phyloP scores from a whole-genome alignment of 179 eudicot genomes.

The Monotropa hypopitys region DNA sequence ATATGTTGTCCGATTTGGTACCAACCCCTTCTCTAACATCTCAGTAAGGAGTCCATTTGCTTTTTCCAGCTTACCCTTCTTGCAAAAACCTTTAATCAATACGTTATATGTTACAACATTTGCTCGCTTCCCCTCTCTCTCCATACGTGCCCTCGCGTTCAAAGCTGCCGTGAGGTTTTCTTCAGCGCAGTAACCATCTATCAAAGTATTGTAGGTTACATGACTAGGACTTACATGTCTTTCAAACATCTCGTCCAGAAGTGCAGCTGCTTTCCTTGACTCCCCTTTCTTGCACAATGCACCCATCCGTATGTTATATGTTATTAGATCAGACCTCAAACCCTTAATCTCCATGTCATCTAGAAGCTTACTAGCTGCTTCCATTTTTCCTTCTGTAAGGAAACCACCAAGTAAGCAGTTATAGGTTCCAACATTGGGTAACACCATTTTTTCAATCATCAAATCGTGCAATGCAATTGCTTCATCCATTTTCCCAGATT shows the following conservation, averaged over 20 bases:
- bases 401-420: conserved; percentile 46
- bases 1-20: conserved; percentile 17
- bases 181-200: conserved; percentile 45
- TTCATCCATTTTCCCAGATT: conserved; percentile 31
- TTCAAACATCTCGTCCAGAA: conserved; percentile 40
- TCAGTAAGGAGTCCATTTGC: conserved; percentile 20
- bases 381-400: conserved; percentile 34
- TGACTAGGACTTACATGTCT: conserved; percentile 31
- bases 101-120: conserved; percentile 20
- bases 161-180: conserved; percentile 14
- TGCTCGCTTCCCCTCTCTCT: conserved; percentile 15
- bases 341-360: conserved; percentile 43
- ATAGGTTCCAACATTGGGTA: conserved; percentile 39
- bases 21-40: conserved; percentile 24
- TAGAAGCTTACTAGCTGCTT: conserved; percentile 39
- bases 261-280: conserved; percentile 28
- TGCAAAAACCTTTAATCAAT: conserved; percentile 17
- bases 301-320: conserved; percentile 44
- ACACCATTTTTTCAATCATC: conserved; percentile 33
- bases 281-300: conserved; percentile 50
- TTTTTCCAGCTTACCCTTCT: conserved; percentile 20
- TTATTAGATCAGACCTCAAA: conserved; percentile 45
- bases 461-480: conserved; percentile 28
- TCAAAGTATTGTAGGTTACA: conserved; percentile 39
- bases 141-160: conserved; percentile 16